A percentile compares a stretch with the other conserved stretches of the same genome.
Conservation (phyloP, 306 rosid species). For the Cucurbita maxima region DNA sequence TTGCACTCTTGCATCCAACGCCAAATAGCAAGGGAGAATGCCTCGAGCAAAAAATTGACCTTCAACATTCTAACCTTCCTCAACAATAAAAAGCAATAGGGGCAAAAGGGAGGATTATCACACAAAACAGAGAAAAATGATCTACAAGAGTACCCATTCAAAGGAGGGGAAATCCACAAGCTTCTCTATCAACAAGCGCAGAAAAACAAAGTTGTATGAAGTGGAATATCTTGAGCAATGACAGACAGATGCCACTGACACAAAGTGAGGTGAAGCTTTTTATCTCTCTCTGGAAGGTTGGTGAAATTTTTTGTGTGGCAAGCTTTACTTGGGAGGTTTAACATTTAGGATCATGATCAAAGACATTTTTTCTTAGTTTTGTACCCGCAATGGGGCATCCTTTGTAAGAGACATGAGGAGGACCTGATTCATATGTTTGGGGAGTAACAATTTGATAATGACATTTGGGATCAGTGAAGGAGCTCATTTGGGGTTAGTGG, state of each 20-base stretch:
- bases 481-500: too few relatives aligned
- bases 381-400: too few relatives aligned
- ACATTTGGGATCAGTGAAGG: too few relatives aligned
- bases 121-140: too few relatives aligned
- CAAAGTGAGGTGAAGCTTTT: not conserved
- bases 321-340: too few relatives aligned
- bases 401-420: too few relatives aligned
- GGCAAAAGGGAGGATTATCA: not conserved
- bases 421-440: too few relatives aligned
- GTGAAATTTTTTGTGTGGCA: too few relatives aligned
- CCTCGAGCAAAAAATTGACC: not conserved
- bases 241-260: not conserved
- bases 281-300: too few relatives aligned
- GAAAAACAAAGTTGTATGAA: not conserved
- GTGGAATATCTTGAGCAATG: not conserved
- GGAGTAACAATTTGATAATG: too few relatives aligned
- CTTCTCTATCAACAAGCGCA: not conserved
- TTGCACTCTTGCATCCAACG: not conserved
- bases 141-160: not conserved
- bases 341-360: too few relatives aligned
- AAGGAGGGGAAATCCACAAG: not conserved
- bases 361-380: too few relatives aligned
- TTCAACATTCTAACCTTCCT: not conserved
- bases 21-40: not conserved
- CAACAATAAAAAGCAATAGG: not conserved